Percentiles rank a stretch among this genome's conserved stretches.
Conservation (phyloP, 1,284 basidiomycete species). For the Phylloboletellus chloephorus region DNA sequence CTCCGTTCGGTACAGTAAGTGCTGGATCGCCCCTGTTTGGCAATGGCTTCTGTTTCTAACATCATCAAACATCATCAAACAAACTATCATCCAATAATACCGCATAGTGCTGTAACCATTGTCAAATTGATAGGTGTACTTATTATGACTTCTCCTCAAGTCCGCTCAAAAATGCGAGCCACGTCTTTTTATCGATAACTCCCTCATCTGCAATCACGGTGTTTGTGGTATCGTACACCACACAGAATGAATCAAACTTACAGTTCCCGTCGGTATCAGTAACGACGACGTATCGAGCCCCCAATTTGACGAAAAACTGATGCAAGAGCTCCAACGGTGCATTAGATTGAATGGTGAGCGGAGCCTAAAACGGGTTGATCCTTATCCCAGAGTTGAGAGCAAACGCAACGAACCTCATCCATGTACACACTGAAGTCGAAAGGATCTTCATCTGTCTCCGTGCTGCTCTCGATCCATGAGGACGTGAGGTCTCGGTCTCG, state of each 20-base stretch:
- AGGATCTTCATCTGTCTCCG: conserved; percentile 43
- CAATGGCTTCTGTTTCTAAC: conserved; percentile 25
- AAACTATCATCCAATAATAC: too few relatives aligned
- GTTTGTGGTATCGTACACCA: conserved; percentile 2
- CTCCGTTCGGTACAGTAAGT: not conserved
- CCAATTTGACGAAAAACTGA: conserved; percentile 87
- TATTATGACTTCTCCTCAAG: conserved; percentile 51
- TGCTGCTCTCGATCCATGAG: conserved; percentile 46
- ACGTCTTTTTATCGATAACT: conserved; percentile 89
- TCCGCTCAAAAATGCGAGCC: conserved; percentile 77
- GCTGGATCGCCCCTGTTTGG: conserved; percentile 15
- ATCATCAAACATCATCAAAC: conserved; percentile 16
- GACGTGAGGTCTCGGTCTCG: conserved; percentile 42
- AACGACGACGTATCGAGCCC: conserved; percentile 85
- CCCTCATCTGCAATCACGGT: conserved; percentile 62
- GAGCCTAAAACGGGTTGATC: conserved; percentile 51
- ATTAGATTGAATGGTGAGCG: conserved; percentile 76
- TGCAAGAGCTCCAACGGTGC: conserved; percentile 87
- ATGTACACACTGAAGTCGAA: conserved; percentile 88
- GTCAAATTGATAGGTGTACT: too few relatives aligned
- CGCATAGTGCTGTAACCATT: too few relatives aligned
- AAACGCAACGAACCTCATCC: conserved; percentile 61
- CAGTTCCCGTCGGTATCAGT: conserved; percentile 80
- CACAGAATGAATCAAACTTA: conserved; percentile 37
- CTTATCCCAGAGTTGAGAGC: not conserved